Evolutionary conservation across 768 basidiomycete species (phyloP).

Genomic region (Collybia sordida): DNA sequence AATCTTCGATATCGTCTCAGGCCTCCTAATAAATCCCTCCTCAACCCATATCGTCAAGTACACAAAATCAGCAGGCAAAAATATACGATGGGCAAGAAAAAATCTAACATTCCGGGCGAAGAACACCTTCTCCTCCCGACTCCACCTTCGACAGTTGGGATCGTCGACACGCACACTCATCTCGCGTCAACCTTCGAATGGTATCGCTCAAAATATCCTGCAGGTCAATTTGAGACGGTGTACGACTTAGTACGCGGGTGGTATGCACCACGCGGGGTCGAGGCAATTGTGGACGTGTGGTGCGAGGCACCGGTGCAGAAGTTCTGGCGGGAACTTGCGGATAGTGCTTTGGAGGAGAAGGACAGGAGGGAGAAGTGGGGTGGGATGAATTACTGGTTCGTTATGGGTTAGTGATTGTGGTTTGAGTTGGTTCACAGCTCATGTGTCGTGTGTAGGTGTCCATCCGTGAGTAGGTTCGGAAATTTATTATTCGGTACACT

Average conservation of each 20-base stretch:
- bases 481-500: too few relatives aligned
- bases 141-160: slow-evolving; percentile 32
- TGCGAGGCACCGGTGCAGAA: slow-evolving; percentile 74
- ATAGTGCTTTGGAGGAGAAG: slow-evolving; percentile 56
- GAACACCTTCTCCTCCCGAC: slow-evolving; percentile 36
- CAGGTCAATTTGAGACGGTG: slow-evolving; percentile 52
- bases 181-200: slow-evolving; percentile 69
- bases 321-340: slow-evolving; percentile 71
- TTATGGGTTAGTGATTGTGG: slow-evolving; percentile 37
- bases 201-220: slow-evolving; percentile 63
- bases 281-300: slow-evolving; percentile 83
- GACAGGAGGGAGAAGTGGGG: slow-evolving; percentile 57
- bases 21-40: too few relatives aligned
- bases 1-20: too few relatives aligned
- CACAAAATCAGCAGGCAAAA: too few relatives aligned
- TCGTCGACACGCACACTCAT: slow-evolving; percentile 88
- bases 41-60: too few relatives aligned
- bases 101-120: slow-evolving; percentile 34
- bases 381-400: slow-evolving; percentile 78
- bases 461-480: slow-evolving; percentile 55
- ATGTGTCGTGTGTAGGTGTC: slow-evolving; percentile 46
- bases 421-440: not conserved
- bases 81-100: slow-evolving; percentile 35
- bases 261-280: slow-evolving; percentile 56
- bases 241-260: slow-evolving; percentile 67